Conservation (phyloP, 1,284 basidiomycete species). For the Ganoderma lucidum region DNA sequence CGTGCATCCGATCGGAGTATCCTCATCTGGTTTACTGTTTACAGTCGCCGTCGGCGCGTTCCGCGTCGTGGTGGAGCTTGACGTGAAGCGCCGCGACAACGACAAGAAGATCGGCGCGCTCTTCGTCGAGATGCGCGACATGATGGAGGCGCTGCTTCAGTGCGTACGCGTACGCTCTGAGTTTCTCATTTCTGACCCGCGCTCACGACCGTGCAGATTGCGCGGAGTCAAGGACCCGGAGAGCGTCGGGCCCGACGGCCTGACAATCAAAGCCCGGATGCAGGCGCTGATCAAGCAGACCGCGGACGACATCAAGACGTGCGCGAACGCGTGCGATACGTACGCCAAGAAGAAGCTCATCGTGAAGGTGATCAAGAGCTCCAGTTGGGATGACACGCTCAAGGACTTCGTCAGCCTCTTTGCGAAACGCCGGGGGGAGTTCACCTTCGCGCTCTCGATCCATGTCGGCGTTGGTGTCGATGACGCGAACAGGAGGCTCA, state of each 20-base stretch:
- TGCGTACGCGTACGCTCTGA: conserved; percentile 33
- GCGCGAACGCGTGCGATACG: conserved; percentile 43
- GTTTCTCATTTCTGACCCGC: neutral
- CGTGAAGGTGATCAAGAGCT: conserved; percentile 48
- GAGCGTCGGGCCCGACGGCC: conserved; percentile 32
- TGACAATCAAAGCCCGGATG: conserved; percentile 35
- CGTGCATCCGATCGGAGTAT: neutral
- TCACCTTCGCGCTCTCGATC: conserved; percentile 44
- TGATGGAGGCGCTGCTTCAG: conserved; percentile 53
- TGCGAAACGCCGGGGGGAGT: conserved; percentile 41
- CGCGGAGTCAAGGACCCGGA: conserved; percentile 30
- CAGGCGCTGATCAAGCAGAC: conserved; percentile 33
- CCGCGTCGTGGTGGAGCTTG: conserved; percentile 50
- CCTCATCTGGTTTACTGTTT: conserved; percentile 36
- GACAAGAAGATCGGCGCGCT: conserved; percentile 51
- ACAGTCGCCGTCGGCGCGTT: conserved; percentile 54
- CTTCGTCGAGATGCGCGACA: conserved; percentile 53
- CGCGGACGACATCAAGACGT: conserved; percentile 42
- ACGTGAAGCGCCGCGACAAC: conserved; percentile 51
- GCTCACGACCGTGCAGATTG: conserved; percentile 8
- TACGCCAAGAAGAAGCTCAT: conserved; percentile 42
- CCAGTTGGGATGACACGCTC: conserved; percentile 47
- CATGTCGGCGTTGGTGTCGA: conserved; percentile 47
- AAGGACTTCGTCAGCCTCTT: conserved; percentile 44
- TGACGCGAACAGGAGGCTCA: conserved; percentile 43